A percentile compares a stretch with the other conserved stretches of the same genome.
Conservation (phyloP, 1,139 yeast species). For the Saccharomyces hybrid region DNA sequence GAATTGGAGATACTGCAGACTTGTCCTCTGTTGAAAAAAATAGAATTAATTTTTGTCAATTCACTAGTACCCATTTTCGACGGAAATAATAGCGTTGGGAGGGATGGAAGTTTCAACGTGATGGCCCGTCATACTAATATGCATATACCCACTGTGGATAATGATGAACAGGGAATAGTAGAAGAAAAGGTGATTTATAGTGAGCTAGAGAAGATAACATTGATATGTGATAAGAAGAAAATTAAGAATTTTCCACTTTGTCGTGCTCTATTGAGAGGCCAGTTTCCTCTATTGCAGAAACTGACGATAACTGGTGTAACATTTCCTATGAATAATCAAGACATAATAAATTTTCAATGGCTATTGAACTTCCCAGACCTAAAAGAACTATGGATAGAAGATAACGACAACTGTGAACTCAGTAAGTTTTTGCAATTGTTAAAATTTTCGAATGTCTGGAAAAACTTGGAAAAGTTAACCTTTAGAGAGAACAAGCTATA, state of each 20-base stretch:
- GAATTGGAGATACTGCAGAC: slow-evolving; percentile 15
- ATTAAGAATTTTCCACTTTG: slow-evolving; percentile 20
- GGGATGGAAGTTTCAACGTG: not conserved
- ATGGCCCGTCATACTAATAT: not conserved
- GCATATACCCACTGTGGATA: not conserved
- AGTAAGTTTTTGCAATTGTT: slow-evolving; percentile 15
- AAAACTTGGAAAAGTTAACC: slow-evolving; percentile 17
- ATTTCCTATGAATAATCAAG: slow-evolving; percentile 6
- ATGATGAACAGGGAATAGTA: not conserved
- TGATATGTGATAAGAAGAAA: slow-evolving; percentile 21
- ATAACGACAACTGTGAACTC: slow-evolving; percentile 20
- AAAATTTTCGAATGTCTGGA: slow-evolving; percentile 13
- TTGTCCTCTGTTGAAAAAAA: slow-evolving; percentile 13
- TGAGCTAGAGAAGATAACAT: not conserved
- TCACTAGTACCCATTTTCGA: slow-evolving; percentile 14
- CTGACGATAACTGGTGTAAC: slow-evolving; percentile 24
- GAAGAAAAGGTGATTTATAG: not conserved
- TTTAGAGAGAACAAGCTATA: slow-evolving; percentile 24
- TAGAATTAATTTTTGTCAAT: slow-evolving; percentile 19
- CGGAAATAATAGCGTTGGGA: not conserved
- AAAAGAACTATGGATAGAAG: slow-evolving; percentile 28
- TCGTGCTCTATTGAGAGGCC: not conserved
- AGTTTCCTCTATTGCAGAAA: slow-evolving; percentile 7
- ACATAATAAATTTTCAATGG: slow-evolving; percentile 20
- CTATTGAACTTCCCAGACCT: slow-evolving; percentile 17